Evolutionary conservation across 2,329 filamentous ascomycete species (phyloP).

Genomic region (Talaromyces sp.): DNA sequence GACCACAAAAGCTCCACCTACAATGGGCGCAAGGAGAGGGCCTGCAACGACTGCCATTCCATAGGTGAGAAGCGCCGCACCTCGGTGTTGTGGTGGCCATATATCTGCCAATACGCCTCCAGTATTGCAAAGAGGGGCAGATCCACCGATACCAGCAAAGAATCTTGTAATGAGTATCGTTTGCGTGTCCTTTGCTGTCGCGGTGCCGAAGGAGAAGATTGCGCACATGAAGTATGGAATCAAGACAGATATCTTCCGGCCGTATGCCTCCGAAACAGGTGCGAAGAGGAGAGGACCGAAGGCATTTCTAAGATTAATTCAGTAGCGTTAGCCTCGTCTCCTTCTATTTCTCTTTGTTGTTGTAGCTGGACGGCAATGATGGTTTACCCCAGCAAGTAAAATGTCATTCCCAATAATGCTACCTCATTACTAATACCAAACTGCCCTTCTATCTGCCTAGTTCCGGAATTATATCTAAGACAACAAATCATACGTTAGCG

Average conservation of each 20-base stretch:
- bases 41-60: constrained; percentile 6
- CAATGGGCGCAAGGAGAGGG: not conserved
- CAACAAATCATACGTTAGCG: not conserved
- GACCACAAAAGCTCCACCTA: constrained; percentile 1
- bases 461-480: constrained; percentile 10
- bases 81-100: constrained; percentile 9
- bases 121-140: constrained; percentile 1
- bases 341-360: not conserved
- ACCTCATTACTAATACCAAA: constrained; percentile 1
- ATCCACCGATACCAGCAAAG: constrained; percentile 5
- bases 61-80: constrained; percentile 7
- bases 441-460: not conserved
- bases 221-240: constrained; percentile 8
- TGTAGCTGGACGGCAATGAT: not conserved
- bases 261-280: constrained; percentile 8
- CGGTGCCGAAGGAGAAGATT: constrained; percentile 12
- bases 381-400: constrained; percentile 7
- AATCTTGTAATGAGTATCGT: constrained; percentile 10
- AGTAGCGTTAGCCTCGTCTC: not conserved
- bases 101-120: constrained; percentile 7
- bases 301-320: not conserved
- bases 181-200: constrained; percentile 10
- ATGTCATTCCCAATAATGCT: constrained; percentile 5
- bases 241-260: constrained; percentile 12
- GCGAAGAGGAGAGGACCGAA: constrained; percentile 7